Evolutionary conservation across 1,139 yeast genomes (phyloP), one percentile per base, ranked within the genome.

Genomic region (Pichia sp.): DNA sequence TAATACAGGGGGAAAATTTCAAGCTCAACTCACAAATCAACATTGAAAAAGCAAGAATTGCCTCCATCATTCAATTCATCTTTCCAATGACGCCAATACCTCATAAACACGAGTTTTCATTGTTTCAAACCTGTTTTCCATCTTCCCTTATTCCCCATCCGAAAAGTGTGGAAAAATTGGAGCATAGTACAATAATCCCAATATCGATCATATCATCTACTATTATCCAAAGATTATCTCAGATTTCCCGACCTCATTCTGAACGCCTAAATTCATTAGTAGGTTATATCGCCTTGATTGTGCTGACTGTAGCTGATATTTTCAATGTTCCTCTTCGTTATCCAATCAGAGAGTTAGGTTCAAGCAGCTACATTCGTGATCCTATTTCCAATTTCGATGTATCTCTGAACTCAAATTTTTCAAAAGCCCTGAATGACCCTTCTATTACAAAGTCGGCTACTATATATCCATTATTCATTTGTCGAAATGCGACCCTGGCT

Each of bases 351-450:
- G 74, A 76, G 12, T 69, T 70, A 52, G 83, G 85, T 2, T 74
- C 80, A 16, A 75, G 73, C 40, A 75, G 82, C 0, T 77, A 74
- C 56, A 72, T 80, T 28, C 62, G 70, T 44, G 85, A 80, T 60
- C 76, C 78, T 2, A 73, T 79, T 16, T 72, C 79, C 2, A 41
- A 42, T 39, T 23, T 46, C 5, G 39, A 28, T 22, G 22, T 13
- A 18, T 13, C 26, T 10, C 25, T 16, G 18, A 46, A 4, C 34
- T 31, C 23, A 21, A 40, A 12, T 31, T n/a, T 31, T 26, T 13
- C 10, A 31, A 66, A 68, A 22, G 71, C 75, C 2, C 28, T 73
- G 69, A 53, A 53, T 53, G 18, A 51, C 34, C 34, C 16, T 12
- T 21, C 42, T 12, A 22, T 16, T 12, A 43, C 45, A 12, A 23